phyloP scores from a whole-genome alignment of 2,329 filamentous ascomycete genomes.

The Sarocladium kiliense region DNA sequence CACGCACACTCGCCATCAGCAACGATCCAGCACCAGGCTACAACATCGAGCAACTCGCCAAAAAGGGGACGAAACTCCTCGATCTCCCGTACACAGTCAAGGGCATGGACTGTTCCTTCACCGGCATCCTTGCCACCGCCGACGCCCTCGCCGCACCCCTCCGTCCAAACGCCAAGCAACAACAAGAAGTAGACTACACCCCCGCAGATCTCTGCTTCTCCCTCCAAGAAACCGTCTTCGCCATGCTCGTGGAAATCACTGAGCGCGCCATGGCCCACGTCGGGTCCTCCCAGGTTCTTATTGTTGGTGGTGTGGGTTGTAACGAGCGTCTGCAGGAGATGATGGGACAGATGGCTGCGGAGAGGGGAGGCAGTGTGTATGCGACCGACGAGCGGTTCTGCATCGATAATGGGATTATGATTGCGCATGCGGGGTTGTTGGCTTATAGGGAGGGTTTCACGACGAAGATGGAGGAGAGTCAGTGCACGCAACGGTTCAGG shows the following conservation, averaged over 20 bases:
- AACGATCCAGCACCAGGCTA: constrained; percentile 97
- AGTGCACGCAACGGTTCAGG: constrained; percentile 77
- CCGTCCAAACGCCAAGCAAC: constrained; percentile 35
- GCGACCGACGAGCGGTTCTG: constrained; percentile 97
- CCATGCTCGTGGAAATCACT: constrained; percentile 98
- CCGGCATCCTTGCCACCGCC: constrained; percentile 79
- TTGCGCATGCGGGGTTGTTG: constrained; percentile 88
- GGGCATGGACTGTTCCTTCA: constrained; percentile 97
- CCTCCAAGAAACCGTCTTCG: constrained; percentile 90
- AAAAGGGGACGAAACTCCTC: constrained; percentile 60
- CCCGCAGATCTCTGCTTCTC: constrained; percentile 87
- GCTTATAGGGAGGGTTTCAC: constrained; percentile 77
- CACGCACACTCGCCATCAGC: constrained; percentile 81
- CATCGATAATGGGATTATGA: constrained; percentile 99
- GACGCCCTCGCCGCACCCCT: constrained; percentile 74
- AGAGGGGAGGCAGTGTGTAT: constrained; percentile 84
- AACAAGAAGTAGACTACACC: constrained; percentile 45
- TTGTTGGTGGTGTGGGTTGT: constrained; percentile 93
- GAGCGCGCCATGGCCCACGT: constrained; percentile 98
- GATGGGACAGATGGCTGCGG: constrained; percentile 94
- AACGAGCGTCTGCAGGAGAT: constrained; percentile 94
- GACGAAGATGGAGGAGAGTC: constrained; percentile 74
- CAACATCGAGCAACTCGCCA: constrained; percentile 93
- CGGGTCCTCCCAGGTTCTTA: constrained; percentile 81
- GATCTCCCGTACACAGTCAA: constrained; percentile 96